These are phyloP conservation scores for Artomyces pyxidatus DNA, from an alignment of 768 basidiomycete genomes.

Conservation along the genomic window DNA sequence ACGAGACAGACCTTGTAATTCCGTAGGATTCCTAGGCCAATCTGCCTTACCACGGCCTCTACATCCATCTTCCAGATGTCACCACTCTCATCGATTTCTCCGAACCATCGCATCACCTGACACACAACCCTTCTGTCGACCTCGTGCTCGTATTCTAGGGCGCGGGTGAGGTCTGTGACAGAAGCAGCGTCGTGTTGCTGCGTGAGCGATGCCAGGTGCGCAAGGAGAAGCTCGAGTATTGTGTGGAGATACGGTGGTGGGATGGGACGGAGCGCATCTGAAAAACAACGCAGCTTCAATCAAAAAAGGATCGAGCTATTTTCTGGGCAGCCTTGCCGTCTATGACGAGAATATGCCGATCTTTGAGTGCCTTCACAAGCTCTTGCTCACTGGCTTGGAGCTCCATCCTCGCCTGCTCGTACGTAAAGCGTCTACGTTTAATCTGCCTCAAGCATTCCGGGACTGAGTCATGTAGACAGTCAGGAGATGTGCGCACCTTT, in stretches of 20 bases:
- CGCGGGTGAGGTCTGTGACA: slow-evolving; percentile 48
- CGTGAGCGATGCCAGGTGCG: slow-evolving; percentile 57
- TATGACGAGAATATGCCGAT: slow-evolving; percentile 65
- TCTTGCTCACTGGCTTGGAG: slow-evolving; percentile 84
- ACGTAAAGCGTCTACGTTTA: slow-evolving; percentile 37
- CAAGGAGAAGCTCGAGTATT: slow-evolving; percentile 71
- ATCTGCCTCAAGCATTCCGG: slow-evolving; percentile 14
- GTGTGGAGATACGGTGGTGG: slow-evolving; percentile 54
- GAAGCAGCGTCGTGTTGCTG: slow-evolving; percentile 44
- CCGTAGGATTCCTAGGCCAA: slow-evolving; percentile 71
- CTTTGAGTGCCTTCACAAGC: slow-evolving; percentile 51
- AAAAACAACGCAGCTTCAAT: background rate
- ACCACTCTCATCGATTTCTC: slow-evolving; percentile 32
- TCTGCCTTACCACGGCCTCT: slow-evolving; percentile 53
- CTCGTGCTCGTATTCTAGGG: slow-evolving; percentile 68
- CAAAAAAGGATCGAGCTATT: background rate
- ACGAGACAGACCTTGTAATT: slow-evolving; percentile 39
- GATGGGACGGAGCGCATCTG: slow-evolving; percentile 71
- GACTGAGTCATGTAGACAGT: background rate
- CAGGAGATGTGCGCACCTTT: slow-evolving; percentile 16
- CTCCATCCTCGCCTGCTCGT: slow-evolving; percentile 49
- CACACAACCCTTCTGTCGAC: slow-evolving; percentile 48
- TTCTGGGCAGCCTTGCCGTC: slow-evolving; percentile 38
- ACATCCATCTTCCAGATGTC: slow-evolving; percentile 62
- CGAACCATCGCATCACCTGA: slow-evolving; percentile 84